Base-by-base conservation (phyloP, 306 rosid species). In the Lathyrus sativus region DNA sequence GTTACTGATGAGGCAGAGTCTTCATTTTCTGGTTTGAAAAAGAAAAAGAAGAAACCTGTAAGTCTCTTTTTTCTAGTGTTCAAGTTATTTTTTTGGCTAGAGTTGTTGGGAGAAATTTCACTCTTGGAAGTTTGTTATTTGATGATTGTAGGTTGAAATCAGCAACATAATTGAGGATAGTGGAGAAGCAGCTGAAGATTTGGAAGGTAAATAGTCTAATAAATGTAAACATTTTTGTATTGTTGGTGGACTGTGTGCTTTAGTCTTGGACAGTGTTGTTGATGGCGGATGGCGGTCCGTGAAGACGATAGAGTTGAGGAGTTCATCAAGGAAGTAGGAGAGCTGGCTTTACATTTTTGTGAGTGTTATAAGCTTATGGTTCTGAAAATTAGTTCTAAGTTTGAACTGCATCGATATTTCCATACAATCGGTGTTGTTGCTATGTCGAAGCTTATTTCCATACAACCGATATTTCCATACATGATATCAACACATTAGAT, bases 11-110 rank as follows among this genome's bases (percentile, higher is more conserved):
- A 90, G 57, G 60, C 74, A 39, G 98, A 93, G 28, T 68, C 84
- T 76, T 15, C 91, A 9, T 93, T 93, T 81, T 17, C 95, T 79
- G 98, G 98, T 54, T 70, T 88, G 79, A 93, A 93, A 74, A 93
- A 93, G 87, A 93, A 93, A 84, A 91, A 91, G 88, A 93, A 90
- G 85, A 93, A 90, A 85, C 89, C 77, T 12, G 98, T 93, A 76
- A 70, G 96, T 78, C 11, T 59, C 9, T 9, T 18, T 18, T 24
- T 38, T 50, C 64, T 5, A 17, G 66, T 15, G 43, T 26, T 41
- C 4, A 12, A 29, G 41, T 37, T 28, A 59, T 50, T 79, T 33
- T 17, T 29, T 22, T 64, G 11, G 28, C 62, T 74, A 11, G 48
- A 43, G 55, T 60, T 75, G 58, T 75, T 9, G 65, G 55, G 65